Base-by-base conservation (phyloP, 2,329 filamentous ascomycete genomes). In the Escovopsis sp. region DNA sequence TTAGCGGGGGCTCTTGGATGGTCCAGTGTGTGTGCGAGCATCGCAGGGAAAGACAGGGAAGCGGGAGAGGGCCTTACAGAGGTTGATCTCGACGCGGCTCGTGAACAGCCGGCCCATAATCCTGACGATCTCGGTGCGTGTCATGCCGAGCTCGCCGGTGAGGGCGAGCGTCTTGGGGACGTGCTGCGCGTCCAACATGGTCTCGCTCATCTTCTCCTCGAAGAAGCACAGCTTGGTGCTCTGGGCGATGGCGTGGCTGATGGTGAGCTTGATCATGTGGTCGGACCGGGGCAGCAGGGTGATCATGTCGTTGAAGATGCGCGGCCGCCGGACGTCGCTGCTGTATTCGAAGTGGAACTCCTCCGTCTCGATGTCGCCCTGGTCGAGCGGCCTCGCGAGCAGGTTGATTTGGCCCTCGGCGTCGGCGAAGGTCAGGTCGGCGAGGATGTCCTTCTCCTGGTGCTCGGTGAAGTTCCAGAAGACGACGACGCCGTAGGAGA, bases 221-320 rank as follows among this genome's bases (percentile, higher is more conserved):
- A 98, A 98, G 59, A 91, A 86, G 57, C 83, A 91, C 35, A 98
- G 68, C 61, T 95, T 96, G 0, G 91, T 98, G 60, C 88, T 95
- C 62, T 98, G 91, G 1, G 87, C 87, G 52, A 98, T 95, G 33
- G 88, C 91, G 59, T 98, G 91, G 59, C 85, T 93, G 67, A 98
- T 98, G 32, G 89, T 87, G 12, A 98, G 72, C 64, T 96, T 96
- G 59, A 96, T 94, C 89, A 98, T 96, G 64, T 98, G 91, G 64
- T 98, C 91, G 26, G 72, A 76, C 34, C 85, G 81, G 46, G 86
- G 93, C 48, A 93, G 74, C 37, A 98, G 68, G 1, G 91, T 98
- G 54, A 98, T 96, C 91, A 98, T 98, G 61, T 98, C 91, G 63
- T 98, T 96, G 67, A 93, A 98, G 28, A 98, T 84, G 44, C 91